These are phyloP conservation scores for Thielaviopsis ethacetica DNA, from an alignment of 2,329 filamentous ascomycete species.

Conservation along the genomic window DNA sequence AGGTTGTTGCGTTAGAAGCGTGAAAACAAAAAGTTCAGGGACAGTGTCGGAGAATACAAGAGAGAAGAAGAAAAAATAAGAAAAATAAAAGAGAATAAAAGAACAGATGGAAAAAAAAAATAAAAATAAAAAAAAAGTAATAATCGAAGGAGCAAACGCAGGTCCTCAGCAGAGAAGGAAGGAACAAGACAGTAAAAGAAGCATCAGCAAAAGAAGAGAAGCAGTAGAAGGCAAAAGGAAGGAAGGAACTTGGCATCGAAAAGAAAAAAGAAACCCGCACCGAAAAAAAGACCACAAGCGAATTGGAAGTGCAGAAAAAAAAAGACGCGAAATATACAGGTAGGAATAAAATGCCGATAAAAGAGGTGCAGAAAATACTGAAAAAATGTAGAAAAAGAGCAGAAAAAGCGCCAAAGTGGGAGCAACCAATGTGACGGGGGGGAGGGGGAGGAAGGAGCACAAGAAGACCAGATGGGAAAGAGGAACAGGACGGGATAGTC, in stretches of 20 bases:
- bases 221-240: not conserved
- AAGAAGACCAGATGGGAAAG: too few species aligned
- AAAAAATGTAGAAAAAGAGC: not conserved
- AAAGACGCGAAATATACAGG: not conserved
- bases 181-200: not conserved
- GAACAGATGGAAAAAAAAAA: not conserved
- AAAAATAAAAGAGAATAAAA: not conserved
- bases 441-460: not conserved
- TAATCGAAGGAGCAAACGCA: not conserved
- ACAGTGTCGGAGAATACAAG: not conserved
- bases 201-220: not conserved
- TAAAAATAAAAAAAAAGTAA: not conserved
- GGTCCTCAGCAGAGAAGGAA: not conserved
- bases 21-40: not conserved
- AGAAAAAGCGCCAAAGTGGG: not conserved
- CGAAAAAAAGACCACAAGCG: not conserved
- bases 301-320: not conserved
- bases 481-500: too few species aligned
- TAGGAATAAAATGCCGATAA: not conserved
- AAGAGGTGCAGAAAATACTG: not conserved
- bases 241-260: not conserved
- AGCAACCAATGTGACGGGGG: conserved; percentile 10
- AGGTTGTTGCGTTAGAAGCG: too few species aligned
- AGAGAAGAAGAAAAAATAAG: not conserved
- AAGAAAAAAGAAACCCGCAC: not conserved